Base-by-base conservation (phyloP, 2,329 filamentous ascomycete genomes). In the Pseudopithomyces chartarum region DNA sequence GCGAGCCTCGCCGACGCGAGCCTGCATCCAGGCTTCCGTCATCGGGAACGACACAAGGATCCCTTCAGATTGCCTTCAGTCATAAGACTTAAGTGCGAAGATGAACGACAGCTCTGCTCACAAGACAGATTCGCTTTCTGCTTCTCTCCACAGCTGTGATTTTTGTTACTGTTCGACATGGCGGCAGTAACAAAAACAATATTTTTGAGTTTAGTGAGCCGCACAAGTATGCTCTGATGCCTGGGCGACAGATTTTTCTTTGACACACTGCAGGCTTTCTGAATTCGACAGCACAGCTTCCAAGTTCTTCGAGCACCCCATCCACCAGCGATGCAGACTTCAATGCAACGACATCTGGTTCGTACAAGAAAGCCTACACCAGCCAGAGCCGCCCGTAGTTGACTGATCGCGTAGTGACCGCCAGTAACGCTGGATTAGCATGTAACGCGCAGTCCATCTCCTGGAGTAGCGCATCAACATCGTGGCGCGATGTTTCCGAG, bases 361-460 rank as follows among this genome's bases (percentile, higher is more conserved):
- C 15, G 36, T 50, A 6, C 11, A 50, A n/a, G 13, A 11, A 20
- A 20, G 7, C 29, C 7, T 19, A n/a, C 12, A 23, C 12, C 10
- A 10, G 17, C 5, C 13, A 39, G 17, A 54, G 4, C n/a, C 20
- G 19, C 5, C 29, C 19, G 1, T 29, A 4, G 44, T n/a, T 47
- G 6, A 34, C 17, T 34, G 11, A 47, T 47, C 15, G 26, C 26
- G 26, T 19, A 47, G 32, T 19, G 8, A 32, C 23, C 22, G 23
- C 36, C n/a, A 49, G 17, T 8, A 53, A 52, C 33, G 39, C 47
- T 15, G 54, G 23, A 6, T n/a, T 29, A 47, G 20, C 12, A 10
- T 56, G 54, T 34, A 56, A 51, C 39, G 26, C 19, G 38, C 26
- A 44, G 23, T 32, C 43, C 5, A 39, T 40, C 11, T 32, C 40